A percentile compares a stretch with the other conserved stretches of the same genome.
Evolutionary conservation across 2,329 filamentous ascomycete species (phyloP).

Genomic region (Neurospora sp.): DNA sequence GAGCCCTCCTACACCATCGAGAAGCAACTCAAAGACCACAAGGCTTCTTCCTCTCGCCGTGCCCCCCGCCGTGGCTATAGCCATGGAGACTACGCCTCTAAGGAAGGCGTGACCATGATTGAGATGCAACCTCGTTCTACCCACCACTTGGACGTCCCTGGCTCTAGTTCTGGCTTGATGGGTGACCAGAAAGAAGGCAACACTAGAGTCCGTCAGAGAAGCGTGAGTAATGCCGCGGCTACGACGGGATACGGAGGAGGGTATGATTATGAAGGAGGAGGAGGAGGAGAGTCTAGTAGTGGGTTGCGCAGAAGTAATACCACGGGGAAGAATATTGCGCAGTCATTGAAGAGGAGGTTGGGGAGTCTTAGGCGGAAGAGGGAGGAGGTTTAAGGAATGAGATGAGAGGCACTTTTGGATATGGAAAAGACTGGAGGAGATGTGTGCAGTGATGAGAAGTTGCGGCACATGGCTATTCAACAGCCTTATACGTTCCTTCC

Average conservation of each 20-base stretch:
- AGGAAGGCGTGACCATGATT: slow-evolving; percentile 23
- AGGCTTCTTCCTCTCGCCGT: slow-evolving; percentile 20
- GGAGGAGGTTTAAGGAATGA: slow-evolving; percentile 7
- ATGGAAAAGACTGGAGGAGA: background rate
- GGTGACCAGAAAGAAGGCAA: slow-evolving; percentile 13
- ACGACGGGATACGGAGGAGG: background rate
- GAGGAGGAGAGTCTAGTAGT: background rate
- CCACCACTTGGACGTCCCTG: slow-evolving; percentile 9
- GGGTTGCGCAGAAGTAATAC: slow-evolving; percentile 29
- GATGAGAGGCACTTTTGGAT: background rate
- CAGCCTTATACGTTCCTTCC: background rate
- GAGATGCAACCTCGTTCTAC: slow-evolving; percentile 37
- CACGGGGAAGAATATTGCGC: slow-evolving; percentile 34
- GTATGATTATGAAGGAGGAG: slow-evolving; percentile 4
- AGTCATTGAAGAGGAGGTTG: slow-evolving; percentile 43
- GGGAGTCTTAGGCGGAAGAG: slow-evolving; percentile 40
- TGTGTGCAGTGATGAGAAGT: background rate
- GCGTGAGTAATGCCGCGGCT: slow-evolving; percentile 26
- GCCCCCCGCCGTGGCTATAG: slow-evolving; percentile 11
- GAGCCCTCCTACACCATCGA: slow-evolving; percentile 67
- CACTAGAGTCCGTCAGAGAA: slow-evolving; percentile 30
- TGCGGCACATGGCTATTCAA: background rate
- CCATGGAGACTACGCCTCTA: slow-evolving; percentile 14
- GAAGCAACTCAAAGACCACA: slow-evolving; percentile 52
- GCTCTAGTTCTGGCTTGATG: background rate